Evolutionary conservation across 306 rosid species (phyloP).

Genomic region (Vicia sativa): DNA sequence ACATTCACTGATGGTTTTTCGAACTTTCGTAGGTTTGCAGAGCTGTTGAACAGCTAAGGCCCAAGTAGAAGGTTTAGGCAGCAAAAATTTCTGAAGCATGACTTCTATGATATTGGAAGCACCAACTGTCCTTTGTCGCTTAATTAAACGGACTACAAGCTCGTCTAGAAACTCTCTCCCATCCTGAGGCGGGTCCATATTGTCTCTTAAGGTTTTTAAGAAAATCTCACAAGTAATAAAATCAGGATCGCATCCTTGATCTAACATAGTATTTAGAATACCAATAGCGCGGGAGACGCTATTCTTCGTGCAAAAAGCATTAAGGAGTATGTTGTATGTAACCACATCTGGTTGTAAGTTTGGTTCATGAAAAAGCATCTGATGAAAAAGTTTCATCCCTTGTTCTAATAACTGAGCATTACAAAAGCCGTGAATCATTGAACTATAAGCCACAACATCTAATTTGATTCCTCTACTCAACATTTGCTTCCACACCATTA

Average conservation of each 20-base stretch:
- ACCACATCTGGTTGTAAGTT: conserved; percentile 76
- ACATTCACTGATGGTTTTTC: conserved; percentile 58
- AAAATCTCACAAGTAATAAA: conserved; percentile 68
- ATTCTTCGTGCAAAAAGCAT: conserved; percentile 67
- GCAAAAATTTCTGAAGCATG: conserved; percentile 70
- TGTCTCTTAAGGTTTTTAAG: conserved; percentile 70
- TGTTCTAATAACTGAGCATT: conserved; percentile 65
- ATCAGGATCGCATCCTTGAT: conserved; percentile 84
- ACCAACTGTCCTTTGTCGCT: conserved; percentile 58
- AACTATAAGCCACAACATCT: conserved; percentile 91
- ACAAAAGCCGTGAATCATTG: conserved; percentile 92
- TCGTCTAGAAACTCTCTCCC: conserved; percentile 85
- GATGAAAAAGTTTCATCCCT: conserved; percentile 82
- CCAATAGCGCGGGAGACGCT: conserved; percentile 69
- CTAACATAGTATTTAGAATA: conserved; percentile 75
- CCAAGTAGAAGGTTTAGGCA: conserved; percentile 80
- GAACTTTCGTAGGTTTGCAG: conserved; percentile 64
- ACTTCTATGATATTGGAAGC: conserved; percentile 68
- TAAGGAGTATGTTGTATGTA: conserved; percentile 73
- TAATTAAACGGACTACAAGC: conserved; percentile 72
- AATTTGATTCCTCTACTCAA: conserved; percentile 72
- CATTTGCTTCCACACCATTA: conserved; percentile 89
- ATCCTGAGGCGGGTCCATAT: conserved; percentile 74
- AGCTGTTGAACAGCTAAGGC: conserved; percentile 60
- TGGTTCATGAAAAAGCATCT: conserved; percentile 74